A percentile compares a stretch with the other conserved stretches of the same genome.
These are phyloP conservation scores for Phialocephala sp. DNA, from an alignment of 2,329 filamentous ascomycete genomes.

Conservation along the genomic window DNA sequence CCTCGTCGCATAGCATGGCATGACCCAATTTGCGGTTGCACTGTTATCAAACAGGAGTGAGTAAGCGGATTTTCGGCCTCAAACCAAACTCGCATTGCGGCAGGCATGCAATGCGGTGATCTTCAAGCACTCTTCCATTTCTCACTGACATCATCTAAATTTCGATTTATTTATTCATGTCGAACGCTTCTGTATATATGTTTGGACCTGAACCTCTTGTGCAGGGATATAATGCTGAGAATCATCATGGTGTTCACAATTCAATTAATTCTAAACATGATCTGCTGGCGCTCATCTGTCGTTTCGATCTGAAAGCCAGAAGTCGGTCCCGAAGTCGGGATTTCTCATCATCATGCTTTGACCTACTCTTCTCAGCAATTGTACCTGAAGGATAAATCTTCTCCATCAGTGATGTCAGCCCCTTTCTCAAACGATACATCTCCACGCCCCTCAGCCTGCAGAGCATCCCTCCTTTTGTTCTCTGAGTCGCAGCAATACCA, in stretches of 20 bases:
- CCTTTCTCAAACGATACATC: constrained; percentile 21
- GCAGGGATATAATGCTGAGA: neutral
- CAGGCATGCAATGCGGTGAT: no score
- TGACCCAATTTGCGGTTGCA: no score
- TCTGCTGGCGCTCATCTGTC: neutral
- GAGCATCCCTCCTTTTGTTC: constrained; percentile 39
- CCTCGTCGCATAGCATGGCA: no score
- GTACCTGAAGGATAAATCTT: constrained; percentile 30
- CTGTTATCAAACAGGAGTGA: no score
- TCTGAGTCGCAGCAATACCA: constrained; percentile 45
- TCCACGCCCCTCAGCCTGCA: constrained; percentile 4
- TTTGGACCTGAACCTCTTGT: neutral
- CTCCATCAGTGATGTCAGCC: constrained; percentile 25
- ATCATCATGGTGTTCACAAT: neutral
- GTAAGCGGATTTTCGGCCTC: no score
- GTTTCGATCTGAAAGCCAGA: neutral
- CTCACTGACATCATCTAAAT: no score
- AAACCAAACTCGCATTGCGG: no score
- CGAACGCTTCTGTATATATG: no score
- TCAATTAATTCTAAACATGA: neutral
- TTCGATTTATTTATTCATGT: no score
- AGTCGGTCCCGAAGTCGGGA: neutral
- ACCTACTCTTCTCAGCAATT: constrained; percentile 10
- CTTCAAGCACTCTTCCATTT: no score
- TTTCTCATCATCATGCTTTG: neutral